Evolutionary conservation across 2,329 filamentous ascomycete genomes (phyloP), one percentile per base, ranked within the genome.

Genomic region (Diaporthe citrichinensis): DNA sequence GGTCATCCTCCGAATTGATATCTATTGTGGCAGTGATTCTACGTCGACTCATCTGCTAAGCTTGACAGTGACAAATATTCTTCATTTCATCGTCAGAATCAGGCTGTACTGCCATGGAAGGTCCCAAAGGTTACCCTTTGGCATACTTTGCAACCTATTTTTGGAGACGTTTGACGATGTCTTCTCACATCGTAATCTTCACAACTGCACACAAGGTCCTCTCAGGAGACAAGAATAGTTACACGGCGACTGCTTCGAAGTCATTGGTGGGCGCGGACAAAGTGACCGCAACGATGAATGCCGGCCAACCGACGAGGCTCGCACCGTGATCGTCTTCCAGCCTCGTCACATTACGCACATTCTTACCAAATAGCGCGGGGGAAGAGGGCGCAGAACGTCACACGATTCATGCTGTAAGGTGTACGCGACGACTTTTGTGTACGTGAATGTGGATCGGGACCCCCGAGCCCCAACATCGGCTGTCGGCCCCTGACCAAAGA

Each of bases 341-440:
- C 44, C 62, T 51, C 62, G 31, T 36, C n/a, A 44, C 12, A 36
- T 68, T 68, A 39, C 31, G 62, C 62, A 68, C 10, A 2, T 20
- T 14, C n/a, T 51, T 15, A 39, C 44, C 7, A 25, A 15, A 23
- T 36, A 7, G 44, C 39, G 44, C 28, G 12, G 44, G 15, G 1
- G 2, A 17, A 17, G 49, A 51, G 62, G 12, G 28, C 23, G 12
- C 31, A 68, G 31, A 28, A 10, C 10, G 23, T 36, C 46, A 39
- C 44, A 25, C 31, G 44, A 68, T 68, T 68, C 62, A 68, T 51
- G 28, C 28, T 51, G 4, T n/a, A 9, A 3, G 31, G 17, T 53
- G 44, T 51, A 68, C 41, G 41, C 44, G 61, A 67, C 61, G 61
- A 67, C 41, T 67, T n/a, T 25, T 12, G 41, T 67, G 61, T n/a